Evolutionary conservation across 345 rosid genomes (phyloP).

Genomic region (Jatropha curcas): DNA sequence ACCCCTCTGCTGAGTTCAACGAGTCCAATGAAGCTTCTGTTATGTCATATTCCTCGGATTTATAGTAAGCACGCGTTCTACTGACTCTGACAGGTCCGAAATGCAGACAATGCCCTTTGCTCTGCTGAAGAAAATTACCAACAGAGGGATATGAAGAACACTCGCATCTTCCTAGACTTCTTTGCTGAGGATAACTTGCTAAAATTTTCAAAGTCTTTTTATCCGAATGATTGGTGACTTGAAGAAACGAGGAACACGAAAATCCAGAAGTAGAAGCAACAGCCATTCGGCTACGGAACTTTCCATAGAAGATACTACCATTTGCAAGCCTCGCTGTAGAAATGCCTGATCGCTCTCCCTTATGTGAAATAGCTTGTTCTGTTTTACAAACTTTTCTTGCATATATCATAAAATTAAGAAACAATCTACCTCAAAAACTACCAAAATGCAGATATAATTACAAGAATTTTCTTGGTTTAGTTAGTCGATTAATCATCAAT

Average conservation of each 20-base stretch:
- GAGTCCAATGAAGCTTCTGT: conserved; percentile 55
- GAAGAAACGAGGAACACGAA: conserved; percentile 22
- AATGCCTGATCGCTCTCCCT: conserved; percentile 29
- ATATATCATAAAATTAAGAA: conserved; percentile 14
- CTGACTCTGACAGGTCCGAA: not conserved
- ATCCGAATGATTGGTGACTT: conserved; percentile 22
- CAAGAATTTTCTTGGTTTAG: not conserved
- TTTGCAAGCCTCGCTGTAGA: conserved; percentile 25
- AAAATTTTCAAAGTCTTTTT: conserved; percentile 14
- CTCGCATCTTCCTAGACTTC: conserved; percentile 10
- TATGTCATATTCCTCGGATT: conserved; percentile 79
- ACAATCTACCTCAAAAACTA: conserved; percentile 2
- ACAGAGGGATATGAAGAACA: conserved; percentile 10
- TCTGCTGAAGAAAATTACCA: conserved; percentile 8
- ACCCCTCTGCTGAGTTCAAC: conserved; percentile 46
- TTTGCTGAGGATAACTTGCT: conserved; percentile 10
- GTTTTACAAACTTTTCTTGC: conserved; percentile 46
- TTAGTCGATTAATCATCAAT: not conserved
- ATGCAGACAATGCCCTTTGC: not conserved
- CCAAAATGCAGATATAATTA: not conserved
- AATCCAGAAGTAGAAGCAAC: conserved; percentile 34
- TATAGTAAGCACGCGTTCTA: conserved; percentile 50
- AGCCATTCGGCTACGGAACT: conserved; percentile 23
- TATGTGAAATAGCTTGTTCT: conserved; percentile 30
- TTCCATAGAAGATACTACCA: conserved; percentile 29